A percentile compares a stretch with the other conserved stretches of the same genome.
These are phyloP conservation scores for Aeschynomene evenia DNA, from an alignment of 306 rosid species.

Conservation along the genomic window DNA sequence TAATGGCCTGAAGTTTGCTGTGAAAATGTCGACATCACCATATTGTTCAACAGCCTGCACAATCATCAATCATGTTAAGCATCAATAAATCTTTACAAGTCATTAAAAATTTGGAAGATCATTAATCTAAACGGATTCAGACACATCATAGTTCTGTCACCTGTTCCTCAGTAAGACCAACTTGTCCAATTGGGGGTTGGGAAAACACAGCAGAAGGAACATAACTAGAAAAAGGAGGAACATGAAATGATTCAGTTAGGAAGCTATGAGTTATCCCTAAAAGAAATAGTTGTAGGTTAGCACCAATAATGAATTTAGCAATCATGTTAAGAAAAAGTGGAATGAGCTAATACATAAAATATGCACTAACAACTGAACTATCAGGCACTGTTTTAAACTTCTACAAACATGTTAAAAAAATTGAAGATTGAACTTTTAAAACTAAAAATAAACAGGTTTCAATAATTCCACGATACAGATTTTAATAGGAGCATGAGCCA, in stretches of 20 bases:
- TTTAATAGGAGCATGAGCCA: not conserved
- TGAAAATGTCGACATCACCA: conserved; percentile 83
- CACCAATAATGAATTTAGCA: conserved; percentile 10
- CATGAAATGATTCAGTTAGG: conserved; percentile 28
- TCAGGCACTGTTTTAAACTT: not conserved
- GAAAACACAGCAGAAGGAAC: conserved; percentile 97
- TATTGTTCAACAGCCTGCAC: conserved; percentile 70
- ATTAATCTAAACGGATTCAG: conserved; percentile 19
- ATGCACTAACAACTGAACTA: conserved; percentile 7
- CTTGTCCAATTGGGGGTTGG: conserved; percentile 94
- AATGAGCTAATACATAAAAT: not conserved
- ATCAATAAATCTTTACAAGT: conserved; percentile 19
- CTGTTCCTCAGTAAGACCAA: conserved; percentile 95
- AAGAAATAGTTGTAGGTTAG: not conserved
- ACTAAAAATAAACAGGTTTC: conserved; percentile 11
- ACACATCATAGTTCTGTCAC: conserved; percentile 36
- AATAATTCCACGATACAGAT: not conserved
- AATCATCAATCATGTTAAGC: conserved; percentile 22
- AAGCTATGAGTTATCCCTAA: not conserved
- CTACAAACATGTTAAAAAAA: not conserved
- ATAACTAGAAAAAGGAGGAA: conserved; percentile 48
- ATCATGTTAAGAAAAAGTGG: not conserved
- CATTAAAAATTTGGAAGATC: conserved; percentile 22
- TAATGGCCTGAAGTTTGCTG: conserved; percentile 84
- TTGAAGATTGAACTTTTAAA: not conserved